Evolutionary conservation across 192 early-diverging fungal genomes (phyloP), one percentile per base, ranked within the genome.

Genomic region (Spizellomyces punctatus): DNA sequence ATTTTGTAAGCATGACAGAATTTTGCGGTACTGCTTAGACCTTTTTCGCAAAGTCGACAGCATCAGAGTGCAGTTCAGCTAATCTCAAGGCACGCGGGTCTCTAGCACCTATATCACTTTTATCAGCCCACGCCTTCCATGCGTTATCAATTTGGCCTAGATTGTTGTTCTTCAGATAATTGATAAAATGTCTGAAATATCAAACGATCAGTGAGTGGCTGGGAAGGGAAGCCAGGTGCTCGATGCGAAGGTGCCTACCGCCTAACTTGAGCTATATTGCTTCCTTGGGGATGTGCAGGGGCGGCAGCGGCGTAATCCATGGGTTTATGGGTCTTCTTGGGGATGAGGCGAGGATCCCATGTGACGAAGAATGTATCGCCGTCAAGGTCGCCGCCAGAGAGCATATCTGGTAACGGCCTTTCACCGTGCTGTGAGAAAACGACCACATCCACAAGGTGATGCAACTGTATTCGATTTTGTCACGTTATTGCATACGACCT

Each of bases 321-420:
- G 3, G 75, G 75, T 27, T 63, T 55, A 2, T 17, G 27, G 46
- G 62, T 27, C 8, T 17, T 56, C n/a, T 54, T 43, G 16, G 68
- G 62, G 22, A 76, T 71, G 17, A 76, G 63, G 7, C 69, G 67
- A 46, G 50, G 5, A 58, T 76, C 75, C 75, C 75, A 76, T 5
- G 57, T 52, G 6, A 87, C 84, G 0, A 71, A 84, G 14, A 89
- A 88, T 8, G 80, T 70, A 0, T 94, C 93, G 19, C 93, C 93
- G 68, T 94, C 93, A 7, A 94, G 74, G 79, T 94, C 93, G 10
- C 93, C 93, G 46, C 93, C 93, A 64, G 84, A 83, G 64, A 92
- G 90, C 87, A 88, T 89, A 52, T 87, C 91, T 5, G 91, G 89
- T 48, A 92, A 78, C 63, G 88, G 87, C 6, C 93, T 82, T 8